phyloP scores from a whole-genome alignment of 2,329 filamentous ascomycete species.

The Diaporthe vaccinii region DNA sequence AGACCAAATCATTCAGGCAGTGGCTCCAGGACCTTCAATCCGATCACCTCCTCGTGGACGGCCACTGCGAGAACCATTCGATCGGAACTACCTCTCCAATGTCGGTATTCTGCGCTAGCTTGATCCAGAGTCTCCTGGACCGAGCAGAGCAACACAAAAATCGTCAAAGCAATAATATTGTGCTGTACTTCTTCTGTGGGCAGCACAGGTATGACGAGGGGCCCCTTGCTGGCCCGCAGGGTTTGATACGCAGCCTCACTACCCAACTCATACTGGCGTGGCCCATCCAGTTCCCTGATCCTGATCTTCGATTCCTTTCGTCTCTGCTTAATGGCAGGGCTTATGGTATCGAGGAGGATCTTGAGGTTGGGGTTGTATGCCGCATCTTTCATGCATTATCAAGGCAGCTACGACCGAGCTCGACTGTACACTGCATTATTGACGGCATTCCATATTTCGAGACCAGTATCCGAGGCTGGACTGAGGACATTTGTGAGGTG shows the following conservation, averaged over 20 bases:
- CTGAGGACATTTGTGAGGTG: not conserved
- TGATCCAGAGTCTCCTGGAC: slow-evolving; percentile 18
- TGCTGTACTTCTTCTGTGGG: slow-evolving; percentile 34
- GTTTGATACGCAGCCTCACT: slow-evolving; percentile 13
- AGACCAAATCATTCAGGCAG: not conserved
- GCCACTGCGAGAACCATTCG: slow-evolving; percentile 8
- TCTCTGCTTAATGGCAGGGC: not conserved
- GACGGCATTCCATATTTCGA: slow-evolving; percentile 28
- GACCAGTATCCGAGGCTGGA: not conserved
- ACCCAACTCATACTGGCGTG: slow-evolving; percentile 6
- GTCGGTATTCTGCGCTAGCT: slow-evolving; percentile 25
- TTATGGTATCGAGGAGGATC: not conserved
- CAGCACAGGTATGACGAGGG: slow-evolving; percentile 1
- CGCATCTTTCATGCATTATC: not conserved
- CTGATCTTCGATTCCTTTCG: not conserved
- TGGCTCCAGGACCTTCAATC: not conserved
- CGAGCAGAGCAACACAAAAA: not conserved
- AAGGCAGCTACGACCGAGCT: not conserved
- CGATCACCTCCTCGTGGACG: slow-evolving; percentile 29
- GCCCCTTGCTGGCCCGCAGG: not conserved
- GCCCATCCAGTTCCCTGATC: not conserved
- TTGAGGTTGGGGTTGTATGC: not conserved
- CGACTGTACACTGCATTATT: slow-evolving; percentile 13
- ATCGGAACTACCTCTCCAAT: slow-evolving; percentile 5
- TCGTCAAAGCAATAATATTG: not conserved